These are phyloP conservation scores for Aspergillus bertholletiae DNA, from an alignment of 495 filamentous ascomycete species.

Conservation along the genomic window DNA sequence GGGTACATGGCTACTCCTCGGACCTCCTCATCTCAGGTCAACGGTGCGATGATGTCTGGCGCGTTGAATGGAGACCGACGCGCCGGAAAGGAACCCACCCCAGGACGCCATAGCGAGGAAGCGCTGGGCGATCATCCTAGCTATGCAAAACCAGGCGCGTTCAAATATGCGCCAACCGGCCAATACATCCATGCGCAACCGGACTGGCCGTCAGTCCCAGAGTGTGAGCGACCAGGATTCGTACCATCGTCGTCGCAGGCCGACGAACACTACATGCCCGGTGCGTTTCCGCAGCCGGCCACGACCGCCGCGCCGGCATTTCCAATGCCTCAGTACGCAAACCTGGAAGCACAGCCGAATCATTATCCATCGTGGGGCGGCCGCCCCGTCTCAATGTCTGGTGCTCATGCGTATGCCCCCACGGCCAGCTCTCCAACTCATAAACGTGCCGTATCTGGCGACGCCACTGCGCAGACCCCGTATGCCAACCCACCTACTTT, in stretches of 20 bases:
- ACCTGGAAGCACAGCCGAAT: constrained; percentile 9
- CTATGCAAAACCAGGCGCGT: constrained; percentile 49
- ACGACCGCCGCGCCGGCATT: constrained; percentile 18
- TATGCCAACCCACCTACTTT: constrained; percentile 35
- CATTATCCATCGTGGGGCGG: constrained; percentile 24
- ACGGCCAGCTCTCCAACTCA: constrained; percentile 10
- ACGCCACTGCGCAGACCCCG: constrained; percentile 17
- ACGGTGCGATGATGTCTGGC: constrained; percentile 14
- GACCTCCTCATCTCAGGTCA: constrained; percentile 4
- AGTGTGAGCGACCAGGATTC: constrained; percentile 39
- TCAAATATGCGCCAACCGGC: constrained; percentile 45
- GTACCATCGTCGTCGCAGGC: constrained; percentile 36
- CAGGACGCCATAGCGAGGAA: neutral
- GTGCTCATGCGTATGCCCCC: constrained; percentile 9
- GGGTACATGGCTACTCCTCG: constrained; percentile 10
- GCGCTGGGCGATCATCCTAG: constrained; percentile 32
- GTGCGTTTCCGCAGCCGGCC: constrained; percentile 32
- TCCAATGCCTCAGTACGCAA: constrained; percentile 27
- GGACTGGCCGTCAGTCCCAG: constrained; percentile 37
- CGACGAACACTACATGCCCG: constrained; percentile 30
- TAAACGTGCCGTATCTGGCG: constrained; percentile 27
- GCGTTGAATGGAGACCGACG: constrained; percentile 6
- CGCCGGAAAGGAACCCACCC: constrained; percentile 5
- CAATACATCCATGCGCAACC: constrained; percentile 26
- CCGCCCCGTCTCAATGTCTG: constrained; percentile 7